Conservation (phyloP, 495 filamentous ascomycete genomes). For the Pseudoneurospora amorphoporcata region DNA sequence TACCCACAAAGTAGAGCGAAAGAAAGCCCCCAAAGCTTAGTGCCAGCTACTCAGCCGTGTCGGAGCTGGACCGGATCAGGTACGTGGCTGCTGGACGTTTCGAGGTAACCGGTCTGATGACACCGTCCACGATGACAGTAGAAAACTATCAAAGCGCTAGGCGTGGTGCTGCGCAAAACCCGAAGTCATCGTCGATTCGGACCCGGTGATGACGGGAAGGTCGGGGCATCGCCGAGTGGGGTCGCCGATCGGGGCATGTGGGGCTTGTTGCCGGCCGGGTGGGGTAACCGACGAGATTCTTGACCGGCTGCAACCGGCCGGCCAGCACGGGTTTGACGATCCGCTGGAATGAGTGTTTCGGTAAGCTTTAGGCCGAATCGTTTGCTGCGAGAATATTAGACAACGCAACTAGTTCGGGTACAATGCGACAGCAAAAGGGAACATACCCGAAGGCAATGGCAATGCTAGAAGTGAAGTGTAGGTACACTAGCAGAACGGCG, state of each 20-base stretch:
- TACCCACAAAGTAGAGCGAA: background rate
- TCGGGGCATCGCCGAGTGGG: background rate
- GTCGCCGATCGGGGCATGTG: background rate
- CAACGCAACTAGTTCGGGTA: background rate
- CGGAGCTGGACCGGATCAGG: background rate
- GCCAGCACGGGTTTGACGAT: background rate
- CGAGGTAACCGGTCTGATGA: background rate
- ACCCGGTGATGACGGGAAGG: background rate
- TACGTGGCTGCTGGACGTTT: background rate
- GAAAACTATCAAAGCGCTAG: background rate
- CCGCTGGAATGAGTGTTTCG: background rate
- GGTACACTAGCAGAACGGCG: background rate
- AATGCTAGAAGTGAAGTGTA: background rate
- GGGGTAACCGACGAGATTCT: background rate
- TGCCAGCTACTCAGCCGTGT: background rate
- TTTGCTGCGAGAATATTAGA: background rate
- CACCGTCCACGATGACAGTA: background rate
- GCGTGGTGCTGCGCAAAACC: background rate
- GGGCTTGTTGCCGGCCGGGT: background rate
- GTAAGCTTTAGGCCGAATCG: background rate
- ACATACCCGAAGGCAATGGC: background rate
- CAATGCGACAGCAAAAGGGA: background rate
- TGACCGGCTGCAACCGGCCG: background rate
- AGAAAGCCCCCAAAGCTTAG: background rate
- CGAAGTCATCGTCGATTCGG: background rate